phyloP scores from a whole-genome alignment of 306 rosid species.

The Glycine latifolia region DNA sequence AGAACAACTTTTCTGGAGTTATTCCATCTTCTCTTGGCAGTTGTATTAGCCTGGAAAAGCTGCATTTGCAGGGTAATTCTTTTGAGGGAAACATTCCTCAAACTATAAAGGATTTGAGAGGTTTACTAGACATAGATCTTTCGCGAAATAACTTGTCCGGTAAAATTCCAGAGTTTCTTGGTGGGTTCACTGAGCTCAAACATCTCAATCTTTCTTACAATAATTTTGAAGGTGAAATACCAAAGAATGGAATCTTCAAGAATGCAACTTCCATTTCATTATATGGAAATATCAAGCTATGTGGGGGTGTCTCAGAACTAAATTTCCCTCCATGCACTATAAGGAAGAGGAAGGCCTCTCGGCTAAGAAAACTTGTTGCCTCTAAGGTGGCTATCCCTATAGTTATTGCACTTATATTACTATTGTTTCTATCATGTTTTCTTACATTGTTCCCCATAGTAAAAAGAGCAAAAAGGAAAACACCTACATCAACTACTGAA shows the following conservation, averaged over 20 bases:
- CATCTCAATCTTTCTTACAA: constrained; percentile 53
- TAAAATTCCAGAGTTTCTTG: constrained; percentile 50
- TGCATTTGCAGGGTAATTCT: constrained; percentile 52
- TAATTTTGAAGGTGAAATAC: constrained; percentile 51
- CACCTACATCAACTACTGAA: no score
- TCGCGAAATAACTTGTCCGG: constrained; percentile 51
- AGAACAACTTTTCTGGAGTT: constrained; percentile 46
- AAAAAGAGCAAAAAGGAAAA: not conserved
- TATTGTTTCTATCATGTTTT: constrained; percentile 39
- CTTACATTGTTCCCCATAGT: not conserved
- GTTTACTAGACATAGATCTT: constrained; percentile 47
- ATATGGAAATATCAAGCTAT: constrained; percentile 46
- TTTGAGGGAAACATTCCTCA: constrained; percentile 51
- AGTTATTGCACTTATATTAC: constrained; percentile 27
- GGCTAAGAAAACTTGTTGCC: not conserved
- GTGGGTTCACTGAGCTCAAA: constrained; percentile 33
- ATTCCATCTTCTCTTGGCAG: constrained; percentile 51
- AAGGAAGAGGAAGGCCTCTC: constrained; percentile 19
- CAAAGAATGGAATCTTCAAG: constrained; percentile 46
- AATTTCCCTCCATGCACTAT: constrained; percentile 45
- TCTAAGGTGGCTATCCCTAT: constrained; percentile 43
- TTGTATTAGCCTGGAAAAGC: constrained; percentile 43
- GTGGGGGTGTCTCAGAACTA: constrained; percentile 53
- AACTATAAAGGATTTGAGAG: constrained; percentile 44
- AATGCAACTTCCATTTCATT: constrained; percentile 45